phyloP scores from a whole-genome alignment of 345 rosid genomes.

The Eucalyptus polybractea region DNA sequence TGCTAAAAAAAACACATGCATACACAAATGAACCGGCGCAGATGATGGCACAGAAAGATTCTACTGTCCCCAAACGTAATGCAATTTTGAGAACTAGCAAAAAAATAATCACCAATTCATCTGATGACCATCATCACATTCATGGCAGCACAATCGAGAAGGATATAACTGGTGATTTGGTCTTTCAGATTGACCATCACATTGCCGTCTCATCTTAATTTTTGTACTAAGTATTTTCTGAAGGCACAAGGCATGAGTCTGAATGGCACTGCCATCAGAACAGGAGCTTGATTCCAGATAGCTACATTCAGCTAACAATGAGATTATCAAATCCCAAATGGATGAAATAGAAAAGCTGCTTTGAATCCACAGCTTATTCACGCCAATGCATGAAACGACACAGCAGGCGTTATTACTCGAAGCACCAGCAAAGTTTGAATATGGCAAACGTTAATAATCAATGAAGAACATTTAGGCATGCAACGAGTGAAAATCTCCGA shows the following conservation, averaged over 20 bases:
- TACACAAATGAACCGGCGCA: neutral
- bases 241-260: neutral
- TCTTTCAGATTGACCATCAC: neutral
- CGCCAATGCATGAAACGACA: neutral
- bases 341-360: neutral
- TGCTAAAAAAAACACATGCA: neutral
- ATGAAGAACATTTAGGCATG: neutral
- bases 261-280: neutral
- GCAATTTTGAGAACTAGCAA: neutral
- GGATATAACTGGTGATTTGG: neutral
- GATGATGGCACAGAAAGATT: neutral
- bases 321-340: neutral
- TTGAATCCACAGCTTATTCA: neutral
- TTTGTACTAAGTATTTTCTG: neutral
- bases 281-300: neutral
- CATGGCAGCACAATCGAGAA: neutral
- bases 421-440: neutral
- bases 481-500: neutral
- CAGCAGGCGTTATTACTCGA: neutral
- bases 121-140: neutral
- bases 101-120: neutral
- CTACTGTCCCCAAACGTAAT: neutral
- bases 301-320: neutral
- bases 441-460: neutral
- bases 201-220: neutral